phyloP scores from a whole-genome alignment of 805 yeast species.

The Suhomyces sp. region DNA sequence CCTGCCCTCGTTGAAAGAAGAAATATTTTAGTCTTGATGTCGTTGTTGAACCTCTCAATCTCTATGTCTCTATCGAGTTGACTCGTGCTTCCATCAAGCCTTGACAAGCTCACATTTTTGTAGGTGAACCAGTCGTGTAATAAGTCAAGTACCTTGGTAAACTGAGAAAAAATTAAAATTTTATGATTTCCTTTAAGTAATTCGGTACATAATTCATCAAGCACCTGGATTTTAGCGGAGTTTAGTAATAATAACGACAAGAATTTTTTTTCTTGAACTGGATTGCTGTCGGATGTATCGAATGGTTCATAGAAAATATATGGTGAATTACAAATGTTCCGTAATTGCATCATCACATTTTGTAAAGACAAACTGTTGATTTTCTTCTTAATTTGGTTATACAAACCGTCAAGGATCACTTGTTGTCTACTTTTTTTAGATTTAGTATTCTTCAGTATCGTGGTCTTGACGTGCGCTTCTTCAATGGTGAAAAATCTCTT shows the following conservation, averaged over 20 bases:
- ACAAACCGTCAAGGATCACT: constrained; percentile 13
- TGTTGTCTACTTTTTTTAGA: constrained; percentile 5
- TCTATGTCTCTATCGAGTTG: constrained; percentile 65
- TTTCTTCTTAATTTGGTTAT: constrained; percentile 13
- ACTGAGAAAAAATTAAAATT: constrained; percentile 82
- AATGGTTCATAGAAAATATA: constrained; percentile 79
- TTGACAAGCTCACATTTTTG: constrained; percentile 44
- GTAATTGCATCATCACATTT: constrained; percentile 76
- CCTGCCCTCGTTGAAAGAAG: constrained; percentile 90
- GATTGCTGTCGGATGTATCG: constrained; percentile 40
- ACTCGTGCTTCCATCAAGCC: constrained; percentile 74
- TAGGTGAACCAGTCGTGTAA: constrained; percentile 69
- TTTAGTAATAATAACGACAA: constrained; percentile 37
- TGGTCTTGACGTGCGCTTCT: constrained; percentile 15
- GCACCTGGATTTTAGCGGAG: constrained; percentile 71
- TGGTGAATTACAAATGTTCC: constrained; percentile 85
- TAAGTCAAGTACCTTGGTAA: constrained; percentile 77
- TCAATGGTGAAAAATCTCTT: constrained; percentile 4
- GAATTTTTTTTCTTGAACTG: constrained; percentile 27
- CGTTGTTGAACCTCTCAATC: constrained; percentile 50
- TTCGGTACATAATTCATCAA: constrained; percentile 58
- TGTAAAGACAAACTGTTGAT: constrained; percentile 45
- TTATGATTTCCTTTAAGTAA: constrained; percentile 58
- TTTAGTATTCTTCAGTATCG: constrained; percentile 5
- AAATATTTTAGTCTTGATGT: constrained; percentile 45